These are phyloP conservation scores for Botryotinia narcissicola DNA, from an alignment of 2,329 filamentous ascomycete species.

Conservation along the genomic window DNA sequence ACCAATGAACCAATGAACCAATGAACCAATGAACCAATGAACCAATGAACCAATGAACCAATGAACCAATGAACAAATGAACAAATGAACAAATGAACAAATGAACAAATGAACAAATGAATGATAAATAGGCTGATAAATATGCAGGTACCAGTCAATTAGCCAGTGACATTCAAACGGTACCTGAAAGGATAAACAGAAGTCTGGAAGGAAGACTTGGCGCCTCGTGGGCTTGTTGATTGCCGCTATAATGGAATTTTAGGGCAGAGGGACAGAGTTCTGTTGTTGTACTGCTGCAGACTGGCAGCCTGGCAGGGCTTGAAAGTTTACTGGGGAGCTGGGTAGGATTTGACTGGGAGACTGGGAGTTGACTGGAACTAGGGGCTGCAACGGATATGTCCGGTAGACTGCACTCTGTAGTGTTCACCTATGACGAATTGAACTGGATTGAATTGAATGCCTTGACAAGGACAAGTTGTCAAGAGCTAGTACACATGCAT, in stretches of 20 bases:
- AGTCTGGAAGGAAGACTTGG: background rate
- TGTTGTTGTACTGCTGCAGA: too few relatives aligned
- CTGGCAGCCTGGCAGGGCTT: background rate
- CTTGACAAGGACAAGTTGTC: too few relatives aligned
- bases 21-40: too few relatives aligned
- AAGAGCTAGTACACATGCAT: too few relatives aligned
- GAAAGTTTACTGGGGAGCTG: too few relatives aligned
- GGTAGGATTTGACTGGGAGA: too few relatives aligned
- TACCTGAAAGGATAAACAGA: background rate
- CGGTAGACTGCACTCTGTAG: background rate
- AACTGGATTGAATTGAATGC: too few relatives aligned
- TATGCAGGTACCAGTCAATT: background rate
- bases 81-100: too few relatives aligned
- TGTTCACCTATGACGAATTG: too few relatives aligned
- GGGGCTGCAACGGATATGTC: background rate
- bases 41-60: too few relatives aligned
- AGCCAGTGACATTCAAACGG: background rate
- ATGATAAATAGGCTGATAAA: background rate
- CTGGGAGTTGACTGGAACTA: background rate
- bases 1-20: too few relatives aligned
- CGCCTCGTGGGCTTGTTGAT: background rate
- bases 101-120: background rate
- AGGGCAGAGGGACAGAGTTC: background rate
- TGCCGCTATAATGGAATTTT: background rate
- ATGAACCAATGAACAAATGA: too few relatives aligned